A percentile compares a stretch with the other conserved stretches of the same genome.
Conservation (phyloP, 2,329 filamentous ascomycete species). For the Cercospora sp. region DNA sequence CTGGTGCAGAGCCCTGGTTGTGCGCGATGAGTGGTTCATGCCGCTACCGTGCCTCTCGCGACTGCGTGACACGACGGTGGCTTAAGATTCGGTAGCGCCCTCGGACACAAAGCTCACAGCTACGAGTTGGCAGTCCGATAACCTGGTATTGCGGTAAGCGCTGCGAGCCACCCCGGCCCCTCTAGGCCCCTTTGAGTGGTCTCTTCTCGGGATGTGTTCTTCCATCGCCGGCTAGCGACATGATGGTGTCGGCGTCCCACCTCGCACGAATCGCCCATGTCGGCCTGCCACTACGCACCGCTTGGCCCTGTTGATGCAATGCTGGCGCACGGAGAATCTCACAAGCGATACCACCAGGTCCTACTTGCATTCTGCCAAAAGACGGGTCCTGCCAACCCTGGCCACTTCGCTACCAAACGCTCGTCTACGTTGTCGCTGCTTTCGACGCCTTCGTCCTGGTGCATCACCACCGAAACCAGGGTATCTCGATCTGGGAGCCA, state of each 20-base stretch:
- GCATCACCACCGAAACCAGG: conserved; percentile 29
- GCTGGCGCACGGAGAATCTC: conserved; percentile 24
- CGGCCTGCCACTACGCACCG: conserved; percentile 13
- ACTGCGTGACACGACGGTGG: not conserved
- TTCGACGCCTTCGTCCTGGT: conserved; percentile 29
- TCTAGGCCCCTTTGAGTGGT: conserved; percentile 17
- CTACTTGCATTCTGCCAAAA: conserved; percentile 17
- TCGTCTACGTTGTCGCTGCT: conserved; percentile 22
- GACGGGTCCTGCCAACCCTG: conserved; percentile 23
- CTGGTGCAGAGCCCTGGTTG: not conserved
- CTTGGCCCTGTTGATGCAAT: conserved; percentile 7
- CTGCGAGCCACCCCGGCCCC: conserved; percentile 17
- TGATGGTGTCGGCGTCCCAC: conserved; percentile 22
- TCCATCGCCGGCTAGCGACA: conserved; percentile 19
- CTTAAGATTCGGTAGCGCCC: not conserved
- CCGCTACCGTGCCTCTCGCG: conserved; percentile 9
- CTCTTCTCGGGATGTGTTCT: conserved; percentile 19
- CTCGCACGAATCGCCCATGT: conserved; percentile 21
- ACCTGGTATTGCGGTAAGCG: conserved; percentile 29
- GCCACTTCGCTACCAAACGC: conserved; percentile 28
- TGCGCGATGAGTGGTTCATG: conserved; percentile 20
- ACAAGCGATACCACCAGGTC: conserved; percentile 18
- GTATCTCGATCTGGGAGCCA: conserved; percentile 26
- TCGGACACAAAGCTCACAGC: conserved; percentile 17
- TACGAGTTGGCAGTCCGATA: conserved; percentile 25